Base-by-base conservation (phyloP, 192 early-diverging fungal species). In the Podila epicladia region DNA sequence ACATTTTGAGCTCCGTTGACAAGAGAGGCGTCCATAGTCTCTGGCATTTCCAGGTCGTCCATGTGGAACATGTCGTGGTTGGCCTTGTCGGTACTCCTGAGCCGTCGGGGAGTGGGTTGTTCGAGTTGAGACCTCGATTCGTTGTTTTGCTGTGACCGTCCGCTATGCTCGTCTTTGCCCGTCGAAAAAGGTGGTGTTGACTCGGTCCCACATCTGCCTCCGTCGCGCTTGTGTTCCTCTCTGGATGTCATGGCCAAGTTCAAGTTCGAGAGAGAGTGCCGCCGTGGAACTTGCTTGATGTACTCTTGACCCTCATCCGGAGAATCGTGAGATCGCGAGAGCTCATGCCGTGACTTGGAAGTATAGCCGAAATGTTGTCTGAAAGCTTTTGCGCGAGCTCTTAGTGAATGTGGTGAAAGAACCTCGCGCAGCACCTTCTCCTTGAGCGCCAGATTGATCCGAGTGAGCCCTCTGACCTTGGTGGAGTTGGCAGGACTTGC, bases 401-500 rank as follows among this genome's bases (percentile, higher is more conserved):
- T 87, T 22, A 99, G 73, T 24, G 95, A 92, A 66, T 92, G 86
- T 1, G 96, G 97, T 24, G 95, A 95, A 65, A 99, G 88, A 0
- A 96, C 96, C 50, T 99, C 97, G 48, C 89, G 89, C 61, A 98
- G 88, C 11, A 98, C 94, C 72, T 97, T 91, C 82, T 96, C 93
- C 75, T 95, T 95, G 71, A 96, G 87, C 59, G 89, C 83, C 72
- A 87, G 82, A 85, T 94, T 95, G 83, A 73, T 91, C 75, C 60
- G 87, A n/a, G 84, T 85, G 22, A 75, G 33, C 4, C 73, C 74
- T 29, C 77, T 24, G 32, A 72, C 59, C 61, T 80, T 80, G 22
- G 76, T 65, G 28, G 69, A 26, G 41, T 60, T 80, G 12, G 48
- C 45, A 20, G 77, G 67, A 61, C 67, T 80, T 11, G 77, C 73